Evolutionary conservation across 2,329 filamentous ascomycete species (phyloP).

Genomic region (Aspergillaceae sp.): DNA sequence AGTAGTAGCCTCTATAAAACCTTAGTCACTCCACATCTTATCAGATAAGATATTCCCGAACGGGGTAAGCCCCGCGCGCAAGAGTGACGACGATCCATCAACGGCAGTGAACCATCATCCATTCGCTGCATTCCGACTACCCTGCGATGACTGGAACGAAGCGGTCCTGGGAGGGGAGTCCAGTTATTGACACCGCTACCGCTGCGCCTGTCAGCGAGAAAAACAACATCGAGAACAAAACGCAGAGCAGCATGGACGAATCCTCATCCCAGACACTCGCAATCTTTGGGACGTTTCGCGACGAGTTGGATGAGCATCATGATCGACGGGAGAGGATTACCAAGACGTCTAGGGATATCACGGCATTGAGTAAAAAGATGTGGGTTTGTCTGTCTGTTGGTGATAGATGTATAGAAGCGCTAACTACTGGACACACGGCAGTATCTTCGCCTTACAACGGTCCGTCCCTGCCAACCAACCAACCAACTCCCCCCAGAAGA

Average conservation of each 20-base stretch:
- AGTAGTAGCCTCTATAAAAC: background rate
- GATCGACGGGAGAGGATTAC: conserved; percentile 83
- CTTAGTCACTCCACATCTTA: conserved; percentile 1
- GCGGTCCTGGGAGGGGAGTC: conserved; percentile 31
- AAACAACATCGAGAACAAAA: conserved; percentile 5
- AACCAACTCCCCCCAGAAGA: conserved; percentile 6
- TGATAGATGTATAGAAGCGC: background rate
- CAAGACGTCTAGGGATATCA: conserved; percentile 87
- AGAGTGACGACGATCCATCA: background rate
- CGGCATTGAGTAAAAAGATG: conserved; percentile 95
- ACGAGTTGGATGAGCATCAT: conserved; percentile 88
- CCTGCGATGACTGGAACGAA: conserved; percentile 27
- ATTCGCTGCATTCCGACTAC: too few relatives aligned
- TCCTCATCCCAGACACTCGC: conserved; percentile 41
- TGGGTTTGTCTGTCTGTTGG: conserved; percentile 34
- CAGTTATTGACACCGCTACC: conserved; percentile 8
- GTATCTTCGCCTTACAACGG: conserved; percentile 80
- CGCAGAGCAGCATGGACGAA: conserved; percentile 11
- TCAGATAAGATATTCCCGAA: conserved; percentile 4
- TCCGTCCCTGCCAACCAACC: conserved; percentile 26
- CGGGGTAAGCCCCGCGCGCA: background rate
- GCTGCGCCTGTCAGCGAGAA: conserved; percentile 1
- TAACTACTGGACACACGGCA: conserved; percentile 27
- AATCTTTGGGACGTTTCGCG: conserved; percentile 79
- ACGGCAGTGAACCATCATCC: background rate